These are phyloP conservation scores for Helichrysum umbraculigerum DNA, from an alignment of 129 eudicot genomes.

Conservation along the genomic window DNA sequence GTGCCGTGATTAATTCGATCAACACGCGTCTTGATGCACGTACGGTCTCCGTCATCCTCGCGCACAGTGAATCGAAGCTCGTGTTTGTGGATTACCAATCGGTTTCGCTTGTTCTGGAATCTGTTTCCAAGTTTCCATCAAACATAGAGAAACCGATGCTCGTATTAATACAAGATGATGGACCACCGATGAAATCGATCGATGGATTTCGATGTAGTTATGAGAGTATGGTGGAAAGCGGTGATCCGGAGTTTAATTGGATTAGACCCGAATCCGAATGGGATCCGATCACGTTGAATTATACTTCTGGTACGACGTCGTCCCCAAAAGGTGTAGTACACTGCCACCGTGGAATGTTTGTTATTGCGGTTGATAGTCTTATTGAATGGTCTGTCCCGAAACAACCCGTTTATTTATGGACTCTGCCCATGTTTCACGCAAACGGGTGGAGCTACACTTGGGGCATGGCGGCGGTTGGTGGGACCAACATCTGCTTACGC, in stretches of 20 bases:
- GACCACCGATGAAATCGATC: not conserved
- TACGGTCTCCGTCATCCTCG: slow-evolving; percentile 43
- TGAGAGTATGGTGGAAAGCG: slow-evolving; percentile 43
- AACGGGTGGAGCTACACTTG: slow-evolving; percentile 62
- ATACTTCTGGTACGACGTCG: slow-evolving; percentile 73
- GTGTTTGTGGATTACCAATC: slow-evolving; percentile 43
- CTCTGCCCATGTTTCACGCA: slow-evolving; percentile 60
- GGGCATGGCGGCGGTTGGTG: slow-evolving; percentile 60
- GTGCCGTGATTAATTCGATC: slow-evolving; percentile 51
- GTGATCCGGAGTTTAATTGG: slow-evolving; percentile 53
- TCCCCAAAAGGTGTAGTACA: slow-evolving; percentile 65
- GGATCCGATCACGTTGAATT: slow-evolving; percentile 56
- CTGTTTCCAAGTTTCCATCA: slow-evolving; percentile 31
- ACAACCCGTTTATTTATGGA: slow-evolving; percentile 56
- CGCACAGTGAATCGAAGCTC: slow-evolving; percentile 47
- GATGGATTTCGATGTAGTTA: slow-evolving; percentile 25
- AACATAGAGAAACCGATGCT: slow-evolving; percentile 26
- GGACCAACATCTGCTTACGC: slow-evolving; percentile 47
- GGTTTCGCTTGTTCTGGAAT: slow-evolving; percentile 25
- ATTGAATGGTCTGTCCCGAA: slow-evolving; percentile 53
- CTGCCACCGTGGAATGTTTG: slow-evolving; percentile 44
- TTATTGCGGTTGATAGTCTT: slow-evolving; percentile 41
- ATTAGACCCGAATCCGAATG: slow-evolving; percentile 46
- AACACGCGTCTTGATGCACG: slow-evolving; percentile 63
- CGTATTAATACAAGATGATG: slow-evolving; percentile 32